Evolutionary conservation across 331 rosid genomes (phyloP).

Genomic region (Malus hybrid): DNA sequence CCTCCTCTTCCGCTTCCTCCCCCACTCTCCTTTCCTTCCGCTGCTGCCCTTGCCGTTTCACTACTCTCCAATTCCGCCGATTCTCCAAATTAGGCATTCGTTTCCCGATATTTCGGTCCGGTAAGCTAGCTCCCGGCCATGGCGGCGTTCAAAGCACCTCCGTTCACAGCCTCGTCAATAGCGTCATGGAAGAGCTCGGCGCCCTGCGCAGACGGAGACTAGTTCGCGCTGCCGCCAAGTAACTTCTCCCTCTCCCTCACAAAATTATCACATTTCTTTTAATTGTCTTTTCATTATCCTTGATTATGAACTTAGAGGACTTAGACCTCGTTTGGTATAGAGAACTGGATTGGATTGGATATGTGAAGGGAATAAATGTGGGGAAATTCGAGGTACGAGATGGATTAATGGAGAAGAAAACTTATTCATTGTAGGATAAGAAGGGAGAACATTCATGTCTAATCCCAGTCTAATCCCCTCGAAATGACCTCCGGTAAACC

Average conservation of each 20-base stretch:
- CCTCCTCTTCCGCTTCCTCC: slow-evolving; percentile 47
- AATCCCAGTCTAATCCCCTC: neutral
- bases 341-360: neutral
- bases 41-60: slow-evolving; percentile 28
- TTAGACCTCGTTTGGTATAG: neutral
- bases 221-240: slow-evolving; percentile 53
- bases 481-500: neutral
- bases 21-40: slow-evolving; percentile 47
- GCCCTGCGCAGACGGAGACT: slow-evolving; percentile 34
- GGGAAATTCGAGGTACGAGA: neutral
- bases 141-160: slow-evolving; percentile 42
- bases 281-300: neutral
- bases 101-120: slow-evolving; percentile 12
- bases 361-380: neutral
- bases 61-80: slow-evolving; percentile 13
- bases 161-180: slow-evolving; percentile 49
- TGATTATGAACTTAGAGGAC: neutral
- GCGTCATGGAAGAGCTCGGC: slow-evolving; percentile 61
- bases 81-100: slow-evolving; percentile 12
- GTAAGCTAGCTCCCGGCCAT: slow-evolving; percentile 9
- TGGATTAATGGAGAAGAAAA: neutral
- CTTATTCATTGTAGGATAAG: neutral
- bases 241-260: neutral
- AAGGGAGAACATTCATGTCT: neutral
- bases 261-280: neutral